Evolutionary conservation across 176 grass and related monocot genomes (phyloP), one percentile per base, ranked within the genome.

Genomic region (Avena sativa): DNA sequence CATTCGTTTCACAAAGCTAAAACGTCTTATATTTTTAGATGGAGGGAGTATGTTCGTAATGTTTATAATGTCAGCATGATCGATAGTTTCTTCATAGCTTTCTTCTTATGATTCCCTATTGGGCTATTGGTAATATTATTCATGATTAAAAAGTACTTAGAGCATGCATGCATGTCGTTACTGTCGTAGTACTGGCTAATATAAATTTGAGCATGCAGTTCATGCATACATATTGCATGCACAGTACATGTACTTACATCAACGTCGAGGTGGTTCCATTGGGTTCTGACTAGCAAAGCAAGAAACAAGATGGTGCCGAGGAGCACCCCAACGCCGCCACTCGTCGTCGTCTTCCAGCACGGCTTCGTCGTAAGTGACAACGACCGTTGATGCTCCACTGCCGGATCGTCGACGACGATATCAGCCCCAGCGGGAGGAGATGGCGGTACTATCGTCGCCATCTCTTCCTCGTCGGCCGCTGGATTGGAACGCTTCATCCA

Each of bases 291-390:
- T 46, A 89, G 32, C 55, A 89, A 30, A 26, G 74, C 83, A 19
- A 92, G 79, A 1, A 86, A 20, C 5, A 92, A 4, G 1, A 92
- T 55, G 2, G 79, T 72, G 52, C 48, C 87, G 87, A 86, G 49
- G 49, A 69, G 71, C 48, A 89, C 8, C 3, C 56, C 86, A 21
- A 91, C 15, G 51, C 55, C 86, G 52, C 70, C 26, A 25, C 69
- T 70, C 30, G 68, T 75, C 47, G 75, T 46, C 5, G 14, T 30
- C 38, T 15, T 34, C 70, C 74, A 32, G 50, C 74, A 32, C 25
- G 49, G 8, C 74, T 19, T 32, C 0, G 1, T 55, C 28, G 46
- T 4, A 9, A n/a, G 1, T 19, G 25, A 32, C 13, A 44, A 49
- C 44, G 71, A 28, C 23, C 4, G 25, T 25, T 16, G 49, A 8